Evolutionary conservation across 129 eudicot genomes (phyloP).

Genomic region (Flaveria brownii): DNA sequence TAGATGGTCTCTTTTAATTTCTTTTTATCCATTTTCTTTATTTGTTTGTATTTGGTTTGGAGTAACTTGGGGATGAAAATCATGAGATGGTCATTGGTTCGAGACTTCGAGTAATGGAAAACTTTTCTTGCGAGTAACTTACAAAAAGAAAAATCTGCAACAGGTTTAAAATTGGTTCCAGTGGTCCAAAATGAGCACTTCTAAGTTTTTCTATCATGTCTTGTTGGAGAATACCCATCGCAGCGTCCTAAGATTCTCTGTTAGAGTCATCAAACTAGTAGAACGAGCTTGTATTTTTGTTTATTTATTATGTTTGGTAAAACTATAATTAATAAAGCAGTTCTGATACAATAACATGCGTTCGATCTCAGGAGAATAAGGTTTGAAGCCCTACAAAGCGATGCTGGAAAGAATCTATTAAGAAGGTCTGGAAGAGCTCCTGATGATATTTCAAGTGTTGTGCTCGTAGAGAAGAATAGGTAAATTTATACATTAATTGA

Average conservation of each 20-base stretch:
- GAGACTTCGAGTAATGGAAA: not conserved
- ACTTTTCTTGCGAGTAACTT: not conserved
- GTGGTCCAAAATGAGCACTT: not conserved
- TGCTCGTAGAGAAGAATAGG: slow-evolving; percentile 87
- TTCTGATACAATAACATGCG: not conserved
- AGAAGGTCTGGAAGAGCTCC: slow-evolving; percentile 94
- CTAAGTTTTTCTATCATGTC: not conserved
- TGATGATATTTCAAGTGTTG: slow-evolving; percentile 97
- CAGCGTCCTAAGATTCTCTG: too few relatives aligned
- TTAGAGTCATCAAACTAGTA: not conserved
- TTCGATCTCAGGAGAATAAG: slow-evolving; percentile 68
- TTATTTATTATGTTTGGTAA: not conserved
- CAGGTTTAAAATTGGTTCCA: not conserved
- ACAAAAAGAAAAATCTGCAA: not conserved
- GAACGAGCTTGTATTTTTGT: too few relatives aligned
- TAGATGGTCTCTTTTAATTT: not conserved
- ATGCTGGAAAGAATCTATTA: slow-evolving; percentile 73
- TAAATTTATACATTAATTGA: slow-evolving; percentile 16
- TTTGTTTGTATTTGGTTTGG: not conserved
- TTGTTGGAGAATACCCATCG: too few relatives aligned
- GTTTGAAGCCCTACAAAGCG: slow-evolving; percentile 92
- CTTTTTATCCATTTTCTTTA: not conserved
- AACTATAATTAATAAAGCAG: not conserved
- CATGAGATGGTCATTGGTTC: not conserved
- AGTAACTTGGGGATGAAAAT: not conserved